Conservation (phyloP, 1,284 basidiomycete genomes). For the Ustilago loliicola region DNA sequence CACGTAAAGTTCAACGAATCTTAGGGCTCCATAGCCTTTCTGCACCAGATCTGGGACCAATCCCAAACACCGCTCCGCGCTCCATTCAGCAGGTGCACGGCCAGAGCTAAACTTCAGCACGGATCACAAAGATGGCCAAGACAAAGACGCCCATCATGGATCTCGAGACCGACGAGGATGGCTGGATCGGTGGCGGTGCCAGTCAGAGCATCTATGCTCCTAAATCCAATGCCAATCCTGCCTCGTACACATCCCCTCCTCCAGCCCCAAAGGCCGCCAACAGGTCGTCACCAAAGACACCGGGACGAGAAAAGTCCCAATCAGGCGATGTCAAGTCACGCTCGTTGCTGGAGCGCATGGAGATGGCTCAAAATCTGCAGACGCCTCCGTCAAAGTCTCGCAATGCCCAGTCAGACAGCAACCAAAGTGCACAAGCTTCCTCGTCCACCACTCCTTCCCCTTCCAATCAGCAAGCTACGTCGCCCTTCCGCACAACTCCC, state of each 20-base stretch:
- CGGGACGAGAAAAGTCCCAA: constrained; percentile 16
- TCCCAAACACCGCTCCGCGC: constrained; percentile 32
- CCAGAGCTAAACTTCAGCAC: no score
- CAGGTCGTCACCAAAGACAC: constrained; percentile 29
- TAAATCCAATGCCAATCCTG: constrained; percentile 14
- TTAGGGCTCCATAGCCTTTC: constrained; percentile 52
- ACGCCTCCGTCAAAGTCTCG: constrained; percentile 37
- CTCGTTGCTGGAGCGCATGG: constrained; percentile 48
- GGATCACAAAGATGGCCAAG: constrained; percentile 14
- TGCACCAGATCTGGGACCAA: constrained; percentile 57
- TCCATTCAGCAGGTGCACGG: constrained; percentile 51
- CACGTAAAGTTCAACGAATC: constrained; percentile 59
- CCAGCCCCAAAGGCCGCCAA: constrained; percentile 16
- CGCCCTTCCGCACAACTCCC: constrained; percentile 39
- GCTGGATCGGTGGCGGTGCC: constrained; percentile 55
- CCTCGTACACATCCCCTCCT: constrained; percentile 30
- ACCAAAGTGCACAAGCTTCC: neutral
- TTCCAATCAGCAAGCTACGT: constrained; percentile 9
- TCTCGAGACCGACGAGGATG: constrained; percentile 45
- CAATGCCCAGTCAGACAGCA: neutral
- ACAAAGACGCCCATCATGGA: constrained; percentile 34
- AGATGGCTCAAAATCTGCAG: constrained; percentile 27
- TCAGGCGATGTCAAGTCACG: constrained; percentile 1
- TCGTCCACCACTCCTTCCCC: constrained; percentile 24
- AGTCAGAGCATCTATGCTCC: constrained; percentile 57